Conservation (phyloP, 208 protist genomes). For the Acanthamoeba sp. region DNA sequence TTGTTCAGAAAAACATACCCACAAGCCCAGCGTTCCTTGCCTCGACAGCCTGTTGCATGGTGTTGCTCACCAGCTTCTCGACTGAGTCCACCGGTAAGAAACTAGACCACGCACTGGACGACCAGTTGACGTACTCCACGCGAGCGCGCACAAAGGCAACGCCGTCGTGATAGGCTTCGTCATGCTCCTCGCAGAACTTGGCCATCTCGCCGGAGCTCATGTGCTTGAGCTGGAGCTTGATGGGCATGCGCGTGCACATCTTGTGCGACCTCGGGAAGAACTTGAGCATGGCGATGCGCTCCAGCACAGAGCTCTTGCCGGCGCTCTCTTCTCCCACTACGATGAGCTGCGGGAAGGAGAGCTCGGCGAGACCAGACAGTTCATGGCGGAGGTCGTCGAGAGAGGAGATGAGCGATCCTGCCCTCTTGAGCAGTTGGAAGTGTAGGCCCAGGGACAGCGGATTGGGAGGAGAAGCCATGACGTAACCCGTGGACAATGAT, state of each 20-base stretch:
- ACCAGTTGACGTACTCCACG: background rate
- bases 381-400: background rate
- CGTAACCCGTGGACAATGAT: too few relatives aligned
- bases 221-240: constrained; percentile 54
- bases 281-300: constrained; percentile 59
- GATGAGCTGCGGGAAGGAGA: constrained; percentile 49
- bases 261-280: background rate
- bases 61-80: background rate
- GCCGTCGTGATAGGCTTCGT: background rate
- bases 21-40: background rate
- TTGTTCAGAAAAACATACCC: background rate
- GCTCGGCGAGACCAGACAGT: background rate
- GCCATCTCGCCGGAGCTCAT: background rate
- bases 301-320: constrained; percentile 14
- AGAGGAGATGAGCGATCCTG: constrained; percentile 25
- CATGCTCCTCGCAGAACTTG: background rate
- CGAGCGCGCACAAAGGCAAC: background rate
- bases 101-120: background rate
- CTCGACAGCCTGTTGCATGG: background rate
- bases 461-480: background rate
- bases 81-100: background rate
- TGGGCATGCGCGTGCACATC: constrained; percentile 66
- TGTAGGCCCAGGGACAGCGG: background rate
- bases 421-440: constrained; percentile 30
- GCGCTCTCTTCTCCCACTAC: constrained; percentile 6